Evolutionary conservation across 495 filamentous ascomycete species (phyloP).

Genomic region (Penicillium chermesinum): DNA sequence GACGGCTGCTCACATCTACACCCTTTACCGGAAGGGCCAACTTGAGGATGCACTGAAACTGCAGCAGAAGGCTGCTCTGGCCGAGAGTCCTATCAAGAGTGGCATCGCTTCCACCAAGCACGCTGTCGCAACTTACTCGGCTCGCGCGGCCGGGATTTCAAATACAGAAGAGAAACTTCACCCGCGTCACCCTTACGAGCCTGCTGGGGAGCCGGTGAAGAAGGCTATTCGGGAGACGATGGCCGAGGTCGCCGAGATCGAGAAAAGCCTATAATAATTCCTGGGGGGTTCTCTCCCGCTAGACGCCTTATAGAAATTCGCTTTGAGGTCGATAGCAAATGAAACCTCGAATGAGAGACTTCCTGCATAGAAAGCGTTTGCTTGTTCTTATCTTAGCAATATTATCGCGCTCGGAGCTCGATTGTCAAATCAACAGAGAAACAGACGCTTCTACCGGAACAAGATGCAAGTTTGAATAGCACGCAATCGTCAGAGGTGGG

Average conservation of each 20-base stretch:
- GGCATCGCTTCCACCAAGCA: constrained; percentile 65
- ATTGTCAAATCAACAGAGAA: no score
- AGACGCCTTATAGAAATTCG: no score
- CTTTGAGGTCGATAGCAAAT: no score
- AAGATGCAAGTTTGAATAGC: no score
- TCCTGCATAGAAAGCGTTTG: neutral
- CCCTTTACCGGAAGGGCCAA: constrained; percentile 59
- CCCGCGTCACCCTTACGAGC: constrained; percentile 52
- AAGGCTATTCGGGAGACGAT: constrained; percentile 42
- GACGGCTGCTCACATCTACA: constrained; percentile 60
- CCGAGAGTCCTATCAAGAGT: constrained; percentile 78
- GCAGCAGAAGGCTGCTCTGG: constrained; percentile 67
- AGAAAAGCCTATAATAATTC: constrained; percentile 8
- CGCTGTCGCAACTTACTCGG: constrained; percentile 42
- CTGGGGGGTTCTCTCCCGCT: neutral
- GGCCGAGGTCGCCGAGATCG: constrained; percentile 22
- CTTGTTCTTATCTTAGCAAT: no score
- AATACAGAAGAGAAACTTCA: constrained; percentile 26
- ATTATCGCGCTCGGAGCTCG: no score
- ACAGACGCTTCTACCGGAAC: no score
- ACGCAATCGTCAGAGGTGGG: neutral
- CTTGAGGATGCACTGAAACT: constrained; percentile 59
- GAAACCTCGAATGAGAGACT: neutral
- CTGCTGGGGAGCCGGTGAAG: constrained; percentile 43
- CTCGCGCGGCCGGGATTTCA: constrained; percentile 19